Conservation (phyloP, 192 early-diverging fungal species). For the Coemansia sp. region DNA sequence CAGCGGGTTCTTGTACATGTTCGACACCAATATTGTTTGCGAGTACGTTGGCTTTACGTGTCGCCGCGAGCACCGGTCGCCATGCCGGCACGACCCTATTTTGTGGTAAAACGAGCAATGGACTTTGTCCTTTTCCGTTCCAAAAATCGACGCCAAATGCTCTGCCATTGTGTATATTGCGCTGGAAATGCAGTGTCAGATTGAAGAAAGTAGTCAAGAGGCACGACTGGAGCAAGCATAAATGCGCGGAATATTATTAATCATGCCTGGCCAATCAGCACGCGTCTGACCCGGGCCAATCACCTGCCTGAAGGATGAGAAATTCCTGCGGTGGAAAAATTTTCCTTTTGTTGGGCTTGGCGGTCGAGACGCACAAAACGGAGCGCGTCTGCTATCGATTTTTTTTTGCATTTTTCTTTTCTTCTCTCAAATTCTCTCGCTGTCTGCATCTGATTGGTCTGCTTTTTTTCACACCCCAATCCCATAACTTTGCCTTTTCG, state of each 20-base stretch:
- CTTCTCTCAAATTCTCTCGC: conserved; percentile 5
- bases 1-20: conserved; percentile 91
- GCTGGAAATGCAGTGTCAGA: background rate
- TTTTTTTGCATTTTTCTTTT: conserved; percentile 9
- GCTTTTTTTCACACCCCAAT: background rate
- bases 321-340: background rate
- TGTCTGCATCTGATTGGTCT: conserved; percentile 11
- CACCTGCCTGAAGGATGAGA: conserved; percentile 1
- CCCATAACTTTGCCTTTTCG: conserved; percentile 8
- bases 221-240: background rate
- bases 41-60: conserved; percentile 96
- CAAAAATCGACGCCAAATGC: conserved; percentile 87
- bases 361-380: background rate
- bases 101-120: conserved; percentile 99
- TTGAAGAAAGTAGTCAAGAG: background rate
- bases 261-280: conserved; percentile 14
- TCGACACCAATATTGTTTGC: conserved; percentile 90
- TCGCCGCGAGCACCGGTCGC: conserved; percentile 94
- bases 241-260: background rate
- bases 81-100: conserved; percentile 97
- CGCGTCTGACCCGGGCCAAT: conserved; percentile 10
- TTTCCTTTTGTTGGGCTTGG: background rate
- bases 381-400: background rate
- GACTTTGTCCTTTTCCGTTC: conserved; percentile 98
- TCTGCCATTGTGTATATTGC: conserved; percentile 61